Evolutionary conservation across 352 stramenopile genomes (phyloP).

Genomic region (Aphanomyces stellatus): DNA sequence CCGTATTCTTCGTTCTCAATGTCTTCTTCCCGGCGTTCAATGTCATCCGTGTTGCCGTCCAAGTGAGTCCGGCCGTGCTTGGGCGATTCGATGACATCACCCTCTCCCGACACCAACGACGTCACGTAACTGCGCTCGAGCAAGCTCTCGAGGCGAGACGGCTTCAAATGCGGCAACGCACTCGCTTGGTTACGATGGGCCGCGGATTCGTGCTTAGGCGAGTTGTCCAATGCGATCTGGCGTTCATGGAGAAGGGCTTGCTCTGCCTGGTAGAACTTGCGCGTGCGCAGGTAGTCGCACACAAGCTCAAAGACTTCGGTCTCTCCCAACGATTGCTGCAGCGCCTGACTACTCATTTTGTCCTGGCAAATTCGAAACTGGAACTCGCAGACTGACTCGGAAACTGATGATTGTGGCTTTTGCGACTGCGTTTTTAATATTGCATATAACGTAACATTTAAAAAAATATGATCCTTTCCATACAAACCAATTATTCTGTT

Average conservation of each 20-base stretch:
- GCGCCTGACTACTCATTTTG: slow-evolving; percentile 30
- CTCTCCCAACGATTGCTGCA: slow-evolving; percentile 75
- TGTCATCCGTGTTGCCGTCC: slow-evolving; percentile 60
- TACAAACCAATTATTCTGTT: no score
- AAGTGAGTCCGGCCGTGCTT: slow-evolving; percentile 50
- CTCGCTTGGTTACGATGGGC: slow-evolving; percentile 14
- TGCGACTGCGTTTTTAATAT: neutral
- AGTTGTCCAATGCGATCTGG: slow-evolving; percentile 25
- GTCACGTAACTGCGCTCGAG: slow-evolving; percentile 81
- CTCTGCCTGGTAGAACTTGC: slow-evolving; percentile 80
- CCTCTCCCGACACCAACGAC: slow-evolving; percentile 65
- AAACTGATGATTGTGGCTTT: neutral
- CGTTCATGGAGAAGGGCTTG: slow-evolving; percentile 61
- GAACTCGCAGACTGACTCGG: neutral
- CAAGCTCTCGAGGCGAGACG: slow-evolving; percentile 67
- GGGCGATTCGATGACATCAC: slow-evolving; percentile 26
- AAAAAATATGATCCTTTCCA: no score
- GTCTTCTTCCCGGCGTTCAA: slow-evolving; percentile 27
- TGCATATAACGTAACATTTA: no score
- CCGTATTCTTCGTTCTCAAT: slow-evolving; percentile 39
- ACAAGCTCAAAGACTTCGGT: slow-evolving; percentile 83
- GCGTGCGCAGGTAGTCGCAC: slow-evolving; percentile 79
- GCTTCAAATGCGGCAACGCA: slow-evolving; percentile 25
- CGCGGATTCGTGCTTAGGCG: neutral
- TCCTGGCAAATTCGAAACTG: slow-evolving; percentile 7